These are phyloP conservation scores for Geosmithia morbida DNA, from an alignment of 2,329 filamentous ascomycete species.

Conservation along the genomic window DNA sequence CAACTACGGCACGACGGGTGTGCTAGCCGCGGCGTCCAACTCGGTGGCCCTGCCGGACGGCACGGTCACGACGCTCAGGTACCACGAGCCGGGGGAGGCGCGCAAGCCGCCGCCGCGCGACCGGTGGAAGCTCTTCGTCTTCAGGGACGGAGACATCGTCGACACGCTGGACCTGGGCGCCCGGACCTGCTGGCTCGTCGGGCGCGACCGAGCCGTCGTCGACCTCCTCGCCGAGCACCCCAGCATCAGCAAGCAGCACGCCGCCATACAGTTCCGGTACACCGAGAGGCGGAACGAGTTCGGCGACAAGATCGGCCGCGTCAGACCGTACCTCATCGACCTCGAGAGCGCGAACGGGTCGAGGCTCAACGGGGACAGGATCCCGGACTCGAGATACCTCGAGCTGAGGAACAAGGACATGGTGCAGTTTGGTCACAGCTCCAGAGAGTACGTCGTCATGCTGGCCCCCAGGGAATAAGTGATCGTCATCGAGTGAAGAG, in stretches of 20 bases:
- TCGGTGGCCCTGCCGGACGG: conserved; percentile 59
- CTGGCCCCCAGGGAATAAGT: conserved; percentile 38
- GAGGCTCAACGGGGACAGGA: conserved; percentile 57
- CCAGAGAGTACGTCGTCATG: conserved; percentile 93
- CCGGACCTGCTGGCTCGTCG: conserved; percentile 83
- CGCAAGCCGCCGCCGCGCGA: conserved; percentile 71
- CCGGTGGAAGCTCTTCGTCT: conserved; percentile 82
- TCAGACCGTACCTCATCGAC: conserved; percentile 84
- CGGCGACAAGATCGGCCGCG: conserved; percentile 66
- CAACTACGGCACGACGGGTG: conserved; percentile 69
- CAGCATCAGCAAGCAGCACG: conserved; percentile 90
- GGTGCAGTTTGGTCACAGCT: conserved; percentile 73
- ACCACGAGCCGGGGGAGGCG: conserved; percentile 87
- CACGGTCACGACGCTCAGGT: conserved; percentile 65
- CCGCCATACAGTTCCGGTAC: conserved; percentile 84
- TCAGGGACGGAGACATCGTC: conserved; percentile 68
- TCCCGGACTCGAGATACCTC: conserved; percentile 66
- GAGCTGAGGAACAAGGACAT: conserved; percentile 85
- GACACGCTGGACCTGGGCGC: conserved; percentile 66
- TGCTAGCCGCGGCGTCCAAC: conserved; percentile 81
- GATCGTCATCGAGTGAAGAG: background rate
- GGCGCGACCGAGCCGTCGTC: conserved; percentile 64
- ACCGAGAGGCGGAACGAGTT: conserved; percentile 74
- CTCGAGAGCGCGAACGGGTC: conserved; percentile 91
- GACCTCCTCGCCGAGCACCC: conserved; percentile 81